Evolutionary conservation across 2,329 filamentous ascomycete species (phyloP), one percentile per base, ranked within the genome.

Genomic region (Colletotrichum brevisporum): DNA sequence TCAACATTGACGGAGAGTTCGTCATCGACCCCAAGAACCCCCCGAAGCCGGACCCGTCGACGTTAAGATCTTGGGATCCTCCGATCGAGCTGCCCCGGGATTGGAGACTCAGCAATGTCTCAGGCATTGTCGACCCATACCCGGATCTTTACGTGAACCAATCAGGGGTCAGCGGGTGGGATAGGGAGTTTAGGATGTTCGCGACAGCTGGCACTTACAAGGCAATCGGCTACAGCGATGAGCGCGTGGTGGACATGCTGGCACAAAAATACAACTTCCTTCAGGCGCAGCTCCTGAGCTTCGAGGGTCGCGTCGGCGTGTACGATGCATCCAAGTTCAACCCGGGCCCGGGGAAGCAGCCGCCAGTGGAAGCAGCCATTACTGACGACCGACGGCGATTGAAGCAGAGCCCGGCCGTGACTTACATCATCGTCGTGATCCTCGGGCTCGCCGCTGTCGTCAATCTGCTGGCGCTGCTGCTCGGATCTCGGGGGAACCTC

Each of bases 1-100:
- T 57, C 21, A 51, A 31, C 4, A 26, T 55, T 5, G 47, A 67
- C 6, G 64, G 53, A 13, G 26, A n/a, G 1, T 47, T 67, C n/a
- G 26, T 57, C 45, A 53, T 67, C 2, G 53, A 67, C 26, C 9
- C 52, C 16, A 47, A 67, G n/a, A 63, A 58, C 2, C 64, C 64
- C 8, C 64, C 64, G 6, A 51, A 21, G 6, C 53, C 59, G 3
- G 39, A 63, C 10, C n/a, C 24, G 24, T 45, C 59, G 4, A 43
- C 45, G 39, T 6, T 4, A 15, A 10, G 65, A 5, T 3, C 45
- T 27, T 63, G 53, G 18, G 26, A 41, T 24, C 47, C 45, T 10
- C 45, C 36, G 6, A 43, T 67, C 47, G 24, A 67, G n/a, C 16
- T 56, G 9, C 45, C 58, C 13, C 18, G 41, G n/a, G 56, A 59